Percentiles rank a stretch among this genome's conserved stretches.
phyloP scores from a whole-genome alignment of 164 flowering plant species.

The Malania oleifera region DNA sequence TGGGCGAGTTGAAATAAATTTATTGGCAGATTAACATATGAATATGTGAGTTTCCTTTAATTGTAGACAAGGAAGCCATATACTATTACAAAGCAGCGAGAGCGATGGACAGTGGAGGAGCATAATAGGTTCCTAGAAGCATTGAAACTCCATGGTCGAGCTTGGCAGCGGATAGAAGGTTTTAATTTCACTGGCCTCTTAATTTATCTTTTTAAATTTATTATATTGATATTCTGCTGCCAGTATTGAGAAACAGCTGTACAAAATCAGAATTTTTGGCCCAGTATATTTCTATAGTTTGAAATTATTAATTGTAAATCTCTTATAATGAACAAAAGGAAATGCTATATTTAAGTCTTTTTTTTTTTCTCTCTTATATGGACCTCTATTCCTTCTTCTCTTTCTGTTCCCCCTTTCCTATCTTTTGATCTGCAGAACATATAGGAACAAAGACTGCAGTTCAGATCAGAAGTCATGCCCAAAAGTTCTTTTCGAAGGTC shows the following conservation, averaged over 20 bases:
- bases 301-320: neutral
- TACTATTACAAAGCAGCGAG: slow-evolving; percentile 89
- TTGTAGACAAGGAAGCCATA: slow-evolving; percentile 89
- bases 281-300: neutral
- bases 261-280: neutral
- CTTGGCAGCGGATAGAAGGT: slow-evolving; percentile 99
- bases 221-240: too few species aligned
- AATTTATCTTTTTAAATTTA: neutral
- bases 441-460: slow-evolving; percentile 97
- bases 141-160: slow-evolving; percentile 87
- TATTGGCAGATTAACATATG: neutral
- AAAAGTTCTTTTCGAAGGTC: slow-evolving; percentile 97
- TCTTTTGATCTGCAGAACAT: slow-evolving; percentile 61
- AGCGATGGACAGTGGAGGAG: slow-evolving; percentile 97
- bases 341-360: slow-evolving; percentile 5
- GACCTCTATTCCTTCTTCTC: slow-evolving; percentile 17
- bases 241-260: too few species aligned
- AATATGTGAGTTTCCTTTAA: neutral
- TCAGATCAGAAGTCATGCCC: slow-evolving; percentile 99
- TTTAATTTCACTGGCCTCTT: slow-evolving; percentile 1
- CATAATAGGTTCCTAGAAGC: slow-evolving; percentile 91
- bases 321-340: slow-evolving; percentile 11
- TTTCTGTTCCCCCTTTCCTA: slow-evolving; percentile 12
- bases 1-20: too few species aligned
- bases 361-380: slow-evolving; percentile 23